Base-by-base conservation (phyloP, 2,329 filamentous ascomycete genomes). In the Graphilbum fragrans region DNA sequence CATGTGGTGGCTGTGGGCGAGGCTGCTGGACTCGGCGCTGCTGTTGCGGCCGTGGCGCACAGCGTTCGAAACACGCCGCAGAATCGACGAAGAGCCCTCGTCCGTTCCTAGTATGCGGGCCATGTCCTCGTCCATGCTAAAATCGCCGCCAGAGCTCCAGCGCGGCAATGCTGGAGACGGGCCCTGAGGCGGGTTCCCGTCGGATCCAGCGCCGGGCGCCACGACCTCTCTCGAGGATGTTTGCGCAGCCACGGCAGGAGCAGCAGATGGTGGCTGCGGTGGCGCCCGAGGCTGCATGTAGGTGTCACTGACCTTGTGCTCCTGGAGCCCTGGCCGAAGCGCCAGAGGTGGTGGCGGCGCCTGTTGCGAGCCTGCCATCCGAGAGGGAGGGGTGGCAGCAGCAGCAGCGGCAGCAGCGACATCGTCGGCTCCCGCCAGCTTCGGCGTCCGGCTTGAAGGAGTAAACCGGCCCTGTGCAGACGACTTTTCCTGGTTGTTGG, bases 61-160 rank as follows among this genome's bases (percentile, higher is more conserved):
- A 39, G 86, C 88, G 56, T 94, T 94, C 8, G 92, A 96, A 33
- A 95, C 84, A 40, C 86, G 79, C 43, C 86, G 83, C 47, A 96
- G 67, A 46, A 95, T 83, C 1, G 85, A 90, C 21, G 85, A 80
- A 25, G 78, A 81, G 35, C 72, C 69, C 56, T 87, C 84, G 45
- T 90, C 86, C 18, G 77, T 80, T 33, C 79, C 82, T 45, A 94
- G 69, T 44, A 95, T 90, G 43, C 88, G 81, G 41, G 85, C 83
- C 77, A 95, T 86, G 56, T 96, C 92, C 59, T 95, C 88, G 49
- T 96, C 90, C 80, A 94, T 79, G 45, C 83, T 92, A 55, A 95
- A 92, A 49, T 94, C 87, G 41, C 80, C 86, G 40, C 85, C 86
- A 35, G 75, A 72, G 59, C 82, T 94, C 75, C 75, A 85, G 53